Evolutionary conservation across 1,284 basidiomycete species (phyloP).

Genomic region (Ustilago nuda): DNA sequence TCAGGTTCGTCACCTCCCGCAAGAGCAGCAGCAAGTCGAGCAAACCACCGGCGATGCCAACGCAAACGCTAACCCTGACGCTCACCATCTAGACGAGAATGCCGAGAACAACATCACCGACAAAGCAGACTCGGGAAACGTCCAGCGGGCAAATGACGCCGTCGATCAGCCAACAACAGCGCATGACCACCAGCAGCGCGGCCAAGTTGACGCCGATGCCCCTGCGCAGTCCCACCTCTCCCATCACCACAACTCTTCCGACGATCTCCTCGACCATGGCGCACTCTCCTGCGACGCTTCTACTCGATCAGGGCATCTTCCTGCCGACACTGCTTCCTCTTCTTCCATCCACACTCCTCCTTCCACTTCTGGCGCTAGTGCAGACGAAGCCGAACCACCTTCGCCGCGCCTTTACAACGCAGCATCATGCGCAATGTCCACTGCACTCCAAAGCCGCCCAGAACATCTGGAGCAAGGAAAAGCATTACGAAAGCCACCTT

Average conservation of each 20-base stretch:
- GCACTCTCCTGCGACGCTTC: constrained; percentile 48
- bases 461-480: constrained; percentile 37
- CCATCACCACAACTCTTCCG: background rate
- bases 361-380: constrained; percentile 46
- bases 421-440: constrained; percentile 27
- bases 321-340: constrained; percentile 41
- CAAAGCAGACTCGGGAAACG: constrained; percentile 47
- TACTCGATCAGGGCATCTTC: constrained; percentile 41
- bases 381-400: constrained; percentile 47
- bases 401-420: constrained; percentile 39
- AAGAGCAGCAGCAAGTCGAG: background rate
- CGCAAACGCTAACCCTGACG: background rate
- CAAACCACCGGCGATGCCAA: constrained; percentile 6
- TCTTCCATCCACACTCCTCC: constrained; percentile 49
- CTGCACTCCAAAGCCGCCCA: constrained; percentile 33
- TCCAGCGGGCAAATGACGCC: constrained; percentile 54
- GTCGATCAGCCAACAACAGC: constrained; percentile 14
- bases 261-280: background rate
- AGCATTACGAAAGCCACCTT: constrained; percentile 36
- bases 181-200: constrained; percentile 18
- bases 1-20: constrained; percentile 3
- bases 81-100: background rate
- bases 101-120: background rate
- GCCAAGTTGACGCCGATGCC: constrained; percentile 44
- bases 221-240: constrained; percentile 1